Conservation (phyloP, 1,284 basidiomycete species). For the Sphaerobolus stellatus region DNA sequence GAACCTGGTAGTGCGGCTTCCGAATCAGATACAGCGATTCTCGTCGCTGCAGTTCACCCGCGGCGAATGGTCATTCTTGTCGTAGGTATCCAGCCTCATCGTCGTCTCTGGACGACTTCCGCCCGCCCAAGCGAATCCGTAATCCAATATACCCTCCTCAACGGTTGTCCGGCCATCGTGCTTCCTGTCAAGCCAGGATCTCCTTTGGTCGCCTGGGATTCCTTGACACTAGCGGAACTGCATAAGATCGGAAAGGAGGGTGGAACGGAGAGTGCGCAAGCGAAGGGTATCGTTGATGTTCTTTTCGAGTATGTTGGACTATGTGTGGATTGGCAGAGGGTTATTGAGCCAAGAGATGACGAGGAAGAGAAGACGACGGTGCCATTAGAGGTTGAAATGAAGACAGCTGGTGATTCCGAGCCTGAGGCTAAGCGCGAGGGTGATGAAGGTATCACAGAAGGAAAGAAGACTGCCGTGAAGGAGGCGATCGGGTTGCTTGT, state of each 20-base stretch:
- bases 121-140: constrained; percentile 61
- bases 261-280: constrained; percentile 37
- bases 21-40: no score
- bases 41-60: constrained; percentile 42
- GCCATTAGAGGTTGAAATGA: no score
- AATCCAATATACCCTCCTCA: constrained; percentile 59
- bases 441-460: constrained; percentile 17
- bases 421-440: no score
- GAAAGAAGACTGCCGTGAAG: constrained; percentile 34
- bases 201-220: constrained; percentile 62
- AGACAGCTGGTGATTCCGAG: no score
- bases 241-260: constrained; percentile 37
- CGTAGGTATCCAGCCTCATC: constrained; percentile 58
- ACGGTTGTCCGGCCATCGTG: constrained; percentile 60
- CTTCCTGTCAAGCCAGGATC: constrained; percentile 57
- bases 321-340: constrained; percentile 60
- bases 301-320: constrained; percentile 58
- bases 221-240: constrained; percentile 54
- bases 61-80: constrained; percentile 55
- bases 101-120: constrained; percentile 56
- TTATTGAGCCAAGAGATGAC: constrained; percentile 26
- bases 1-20: neutral
- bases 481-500: constrained; percentile 50
- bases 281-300: constrained; percentile 52
- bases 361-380: constrained; percentile 33